Evolutionary conservation across 306 rosid species (phyloP).

Genomic region (Quercus parvula): DNA sequence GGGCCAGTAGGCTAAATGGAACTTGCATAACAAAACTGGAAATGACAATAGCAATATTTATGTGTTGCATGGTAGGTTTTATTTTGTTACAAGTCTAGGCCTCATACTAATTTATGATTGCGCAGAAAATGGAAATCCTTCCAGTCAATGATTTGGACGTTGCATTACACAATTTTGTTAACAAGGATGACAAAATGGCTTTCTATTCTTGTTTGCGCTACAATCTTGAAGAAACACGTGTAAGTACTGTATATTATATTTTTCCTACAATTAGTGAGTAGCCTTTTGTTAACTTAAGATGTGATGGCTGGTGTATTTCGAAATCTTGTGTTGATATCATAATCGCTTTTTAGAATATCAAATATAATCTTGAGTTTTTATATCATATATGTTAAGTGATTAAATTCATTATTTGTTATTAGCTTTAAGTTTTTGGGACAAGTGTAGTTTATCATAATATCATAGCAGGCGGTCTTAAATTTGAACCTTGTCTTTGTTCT

Average conservation of each 20-base stretch:
- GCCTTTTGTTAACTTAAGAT: background rate
- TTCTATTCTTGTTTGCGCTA: slow-evolving; percentile 69
- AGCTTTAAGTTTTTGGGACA: too few species aligned
- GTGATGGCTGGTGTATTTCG: background rate
- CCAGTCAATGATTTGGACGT: slow-evolving; percentile 93
- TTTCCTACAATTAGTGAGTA: background rate
- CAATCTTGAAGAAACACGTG: slow-evolving; percentile 91
- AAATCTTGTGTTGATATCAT: background rate
- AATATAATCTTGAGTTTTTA: background rate
- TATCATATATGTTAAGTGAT: background rate
- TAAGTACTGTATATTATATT: slow-evolving; percentile 40
- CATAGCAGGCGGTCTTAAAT: too few species aligned
- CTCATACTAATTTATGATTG: slow-evolving; percentile 16
- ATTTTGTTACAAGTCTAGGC: slow-evolving; percentile 14
- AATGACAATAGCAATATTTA: background rate
- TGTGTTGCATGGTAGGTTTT: slow-evolving; percentile 1
- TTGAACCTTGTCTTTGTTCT: too few species aligned
- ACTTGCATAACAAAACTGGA: slow-evolving; percentile 15
- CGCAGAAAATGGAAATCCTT: slow-evolving; percentile 98
- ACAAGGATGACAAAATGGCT: slow-evolving; percentile 91
- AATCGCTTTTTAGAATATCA: background rate
- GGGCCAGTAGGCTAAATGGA: slow-evolving; percentile 13
- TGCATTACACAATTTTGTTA: slow-evolving; percentile 88
- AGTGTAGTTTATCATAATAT: too few species aligned
- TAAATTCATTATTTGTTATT: too few species aligned